These are phyloP conservation scores for Platanus orientalis DNA, from an alignment of 164 flowering plant species.

Conservation along the genomic window DNA sequence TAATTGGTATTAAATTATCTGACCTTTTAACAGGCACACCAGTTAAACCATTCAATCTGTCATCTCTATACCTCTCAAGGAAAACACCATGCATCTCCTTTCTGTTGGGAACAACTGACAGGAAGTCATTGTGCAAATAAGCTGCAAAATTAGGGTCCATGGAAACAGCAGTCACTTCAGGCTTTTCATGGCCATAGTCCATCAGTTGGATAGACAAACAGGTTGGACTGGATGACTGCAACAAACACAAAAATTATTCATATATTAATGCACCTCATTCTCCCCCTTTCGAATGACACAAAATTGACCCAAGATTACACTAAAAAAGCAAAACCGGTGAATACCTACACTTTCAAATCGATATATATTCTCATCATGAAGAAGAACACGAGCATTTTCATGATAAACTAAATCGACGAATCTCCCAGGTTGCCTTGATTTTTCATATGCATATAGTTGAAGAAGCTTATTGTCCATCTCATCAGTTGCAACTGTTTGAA, in stretches of 20 bases:
- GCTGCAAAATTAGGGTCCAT: constrained; percentile 79
- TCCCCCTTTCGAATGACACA: background rate
- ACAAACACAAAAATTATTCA: constrained; percentile 1
- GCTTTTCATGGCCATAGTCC: constrained; percentile 79
- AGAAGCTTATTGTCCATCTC: constrained; percentile 91
- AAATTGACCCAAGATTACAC: background rate
- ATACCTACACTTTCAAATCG: constrained; percentile 81
- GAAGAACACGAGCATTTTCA: constrained; percentile 83
- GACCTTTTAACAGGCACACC: background rate
- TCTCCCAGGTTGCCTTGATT: constrained; percentile 58
- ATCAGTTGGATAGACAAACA: constrained; percentile 76
- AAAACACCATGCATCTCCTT: constrained; percentile 59
- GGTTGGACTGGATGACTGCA: constrained; percentile 61
- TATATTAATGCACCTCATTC: background rate
- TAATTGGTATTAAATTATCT: constrained; percentile 4
- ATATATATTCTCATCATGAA: constrained; percentile 84
- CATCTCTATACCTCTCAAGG: constrained; percentile 51
- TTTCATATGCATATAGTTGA: constrained; percentile 87
- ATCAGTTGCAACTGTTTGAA: constrained; percentile 74
- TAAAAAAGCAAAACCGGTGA: background rate
- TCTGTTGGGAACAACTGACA: constrained; percentile 44
- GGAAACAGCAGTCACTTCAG: constrained; percentile 67
- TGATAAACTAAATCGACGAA: constrained; percentile 74
- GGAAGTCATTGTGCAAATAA: constrained; percentile 69
- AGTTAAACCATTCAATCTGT: background rate